phyloP scores from a whole-genome alignment of 2,329 filamentous ascomycete genomes.

The Geosmithia flava region DNA sequence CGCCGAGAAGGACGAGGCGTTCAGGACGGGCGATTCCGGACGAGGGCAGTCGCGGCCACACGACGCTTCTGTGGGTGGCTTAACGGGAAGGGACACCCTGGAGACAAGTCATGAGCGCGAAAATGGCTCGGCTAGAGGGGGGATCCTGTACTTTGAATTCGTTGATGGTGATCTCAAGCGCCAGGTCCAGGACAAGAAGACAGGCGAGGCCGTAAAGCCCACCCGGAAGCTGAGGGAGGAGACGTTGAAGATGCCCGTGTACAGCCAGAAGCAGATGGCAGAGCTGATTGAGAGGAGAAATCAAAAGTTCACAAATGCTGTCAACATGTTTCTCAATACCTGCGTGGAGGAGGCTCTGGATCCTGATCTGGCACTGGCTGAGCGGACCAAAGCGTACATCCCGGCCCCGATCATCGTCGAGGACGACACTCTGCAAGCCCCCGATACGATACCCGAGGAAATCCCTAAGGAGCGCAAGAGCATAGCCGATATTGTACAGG shows the following conservation, averaged over 20 bases:
- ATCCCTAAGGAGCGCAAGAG: constrained; percentile 73
- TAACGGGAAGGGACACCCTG: constrained; percentile 35
- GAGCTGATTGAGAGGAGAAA: constrained; percentile 83
- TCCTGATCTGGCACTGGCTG: constrained; percentile 51
- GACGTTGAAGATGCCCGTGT: constrained; percentile 82
- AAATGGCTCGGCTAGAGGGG: constrained; percentile 26
- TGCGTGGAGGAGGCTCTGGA: constrained; percentile 55
- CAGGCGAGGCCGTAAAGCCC: constrained; percentile 58
- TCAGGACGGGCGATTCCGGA: constrained; percentile 35
- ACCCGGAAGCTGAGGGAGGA: constrained; percentile 61
- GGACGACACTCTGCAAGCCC: constrained; percentile 14
- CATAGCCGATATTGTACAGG: constrained; percentile 73
- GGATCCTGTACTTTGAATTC: constrained; percentile 86
- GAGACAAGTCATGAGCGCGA: constrained; percentile 3
- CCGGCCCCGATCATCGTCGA: constrained; percentile 42
- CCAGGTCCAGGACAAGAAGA: constrained; percentile 60
- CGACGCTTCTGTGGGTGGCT: constrained; percentile 44
- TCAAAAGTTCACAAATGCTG: constrained; percentile 63
- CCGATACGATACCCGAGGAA: constrained; percentile 44
- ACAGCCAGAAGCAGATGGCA: constrained; percentile 85
- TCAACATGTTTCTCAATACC: constrained; percentile 64
- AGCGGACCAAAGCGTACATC: constrained; percentile 45
- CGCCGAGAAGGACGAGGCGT: constrained; percentile 49
- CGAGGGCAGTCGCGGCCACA: constrained; percentile 36
- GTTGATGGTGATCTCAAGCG: constrained; percentile 82